Evolutionary conservation across 495 filamentous ascomycete species (phyloP), one percentile per base, ranked within the genome.

Genomic region (Penicillium diatomitis): DNA sequence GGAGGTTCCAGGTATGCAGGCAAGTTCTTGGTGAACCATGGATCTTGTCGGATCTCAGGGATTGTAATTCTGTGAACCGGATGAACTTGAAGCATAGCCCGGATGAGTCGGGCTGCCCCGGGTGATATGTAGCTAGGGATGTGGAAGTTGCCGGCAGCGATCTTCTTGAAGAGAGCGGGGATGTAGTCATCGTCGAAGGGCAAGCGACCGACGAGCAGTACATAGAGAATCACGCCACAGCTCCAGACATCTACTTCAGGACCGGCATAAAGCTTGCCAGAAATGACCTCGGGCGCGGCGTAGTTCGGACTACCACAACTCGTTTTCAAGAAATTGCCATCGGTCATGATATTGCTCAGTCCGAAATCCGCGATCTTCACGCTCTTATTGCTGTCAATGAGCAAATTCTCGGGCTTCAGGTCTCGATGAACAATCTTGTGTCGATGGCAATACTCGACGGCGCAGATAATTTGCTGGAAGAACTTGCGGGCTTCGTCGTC

Each of bases 351-450:
- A 61, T 98, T 98, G 71, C 91, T 96, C 45, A 98, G 72, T 46
- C 92, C 92, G 57, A 98, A 98, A 71, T 98, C 92, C 45, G 92
- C 92, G 66, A 98, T 97, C 73, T 98, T 98, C 58, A 98, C 92
- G 60, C 96, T 96, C 59, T 96, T 84, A 42, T 90, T 77, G 51
- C 88, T 84, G 68, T 98, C 92, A 52, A 98, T 82, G 39, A 98
- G 77, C 29, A 98, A 71, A 64, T 98, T 98, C 77, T 98, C 92
- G 5, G 92, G 92, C 64, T 98, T 98, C 54, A 98, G 71, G 67
- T 98, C 92, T 65, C 92, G 85, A 67, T 98, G 92, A 9, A 96
- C 92, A 55, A 98, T 96, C 68, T 97, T 97, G 72, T 98, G 94
- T 51, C 92, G 80, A 69, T 98, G 92, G 66, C 92, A 98, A 69